A percentile compares a stretch with the other conserved stretches of the same genome.
Conservation (phyloP, 2,329 filamentous ascomycete species). For the Ustilaginoidea virens region DNA sequence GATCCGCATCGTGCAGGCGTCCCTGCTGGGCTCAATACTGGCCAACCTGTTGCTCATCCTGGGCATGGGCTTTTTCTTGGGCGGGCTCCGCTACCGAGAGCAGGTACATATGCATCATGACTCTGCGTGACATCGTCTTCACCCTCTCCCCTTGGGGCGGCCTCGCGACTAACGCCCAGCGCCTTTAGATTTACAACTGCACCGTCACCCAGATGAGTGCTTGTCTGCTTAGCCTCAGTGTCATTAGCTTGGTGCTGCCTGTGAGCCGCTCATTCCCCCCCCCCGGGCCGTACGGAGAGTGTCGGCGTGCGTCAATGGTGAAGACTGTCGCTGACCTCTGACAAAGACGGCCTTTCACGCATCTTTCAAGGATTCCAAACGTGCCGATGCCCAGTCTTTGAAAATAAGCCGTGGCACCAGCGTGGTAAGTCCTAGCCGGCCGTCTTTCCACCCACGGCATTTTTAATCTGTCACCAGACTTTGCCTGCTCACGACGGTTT, state of each 20-base stretch:
- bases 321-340: too few species aligned
- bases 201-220: slow-evolving; percentile 95
- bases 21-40: slow-evolving; percentile 75
- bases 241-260: slow-evolving; percentile 75
- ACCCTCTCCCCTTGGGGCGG: too few species aligned
- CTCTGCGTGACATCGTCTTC: slow-evolving; percentile 3
- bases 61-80: slow-evolving; percentile 81
- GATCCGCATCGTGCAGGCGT: slow-evolving; percentile 85
- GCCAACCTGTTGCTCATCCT: slow-evolving; percentile 79
- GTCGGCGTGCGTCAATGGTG: too few species aligned
- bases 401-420: slow-evolving; percentile 84
- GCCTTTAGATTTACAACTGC: slow-evolving; percentile 80
- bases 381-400: slow-evolving; percentile 56
- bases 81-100: slow-evolving; percentile 74
- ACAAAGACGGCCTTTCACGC: slow-evolving; percentile 74
- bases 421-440: slow-evolving; percentile 41
- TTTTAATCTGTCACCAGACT: too few species aligned
- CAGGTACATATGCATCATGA: too few species aligned
- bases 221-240: slow-evolving; percentile 76
- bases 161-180: too few species aligned
- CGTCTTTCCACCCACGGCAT: too few species aligned
- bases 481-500: too few species aligned
- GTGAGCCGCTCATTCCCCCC: too few species aligned
- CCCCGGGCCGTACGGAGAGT: too few species aligned
- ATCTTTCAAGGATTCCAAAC: slow-evolving; percentile 49